These are phyloP conservation scores for Aspergillus hortae DNA, from an alignment of 2,329 filamentous ascomycete species.

Conservation along the genomic window DNA sequence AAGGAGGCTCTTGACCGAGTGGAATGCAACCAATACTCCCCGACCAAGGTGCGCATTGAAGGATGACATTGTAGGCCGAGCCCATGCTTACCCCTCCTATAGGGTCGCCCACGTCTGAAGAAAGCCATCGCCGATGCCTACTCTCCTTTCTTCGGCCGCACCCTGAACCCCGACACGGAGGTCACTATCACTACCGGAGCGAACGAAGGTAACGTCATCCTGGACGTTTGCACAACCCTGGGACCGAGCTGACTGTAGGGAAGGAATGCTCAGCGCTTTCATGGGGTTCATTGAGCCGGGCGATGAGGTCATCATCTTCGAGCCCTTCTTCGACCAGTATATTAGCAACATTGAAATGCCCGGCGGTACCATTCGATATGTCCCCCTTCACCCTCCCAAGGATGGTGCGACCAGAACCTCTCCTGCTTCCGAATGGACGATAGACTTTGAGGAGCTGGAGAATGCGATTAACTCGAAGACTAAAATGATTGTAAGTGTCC, in stretches of 20 bases:
- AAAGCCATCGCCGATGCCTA: conserved; percentile 93
- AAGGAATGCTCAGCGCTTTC: conserved; percentile 89
- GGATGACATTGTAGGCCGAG: neutral
- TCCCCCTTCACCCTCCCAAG: conserved; percentile 85
- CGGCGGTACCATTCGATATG: conserved; percentile 89
- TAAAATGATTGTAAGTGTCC: conserved; percentile 78
- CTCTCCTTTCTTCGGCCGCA: conserved; percentile 78
- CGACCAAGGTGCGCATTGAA: conserved; percentile 62
- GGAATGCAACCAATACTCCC: conserved; percentile 98
- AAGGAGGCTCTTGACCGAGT: conserved; percentile 85
- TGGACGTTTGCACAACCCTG: neutral
- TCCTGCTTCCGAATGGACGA: conserved; percentile 80
- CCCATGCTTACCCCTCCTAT: conserved; percentile 6
- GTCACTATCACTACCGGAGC: conserved; percentile 82
- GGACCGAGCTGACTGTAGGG: neutral
- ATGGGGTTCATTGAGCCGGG: conserved; percentile 95
- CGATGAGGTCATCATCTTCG: conserved; percentile 96
- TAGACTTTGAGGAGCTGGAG: conserved; percentile 81
- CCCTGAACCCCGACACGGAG: conserved; percentile 83
- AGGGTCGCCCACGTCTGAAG: conserved; percentile 81
- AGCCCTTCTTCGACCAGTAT: conserved; percentile 98
- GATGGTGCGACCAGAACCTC: conserved; percentile 76
- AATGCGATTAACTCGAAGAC: conserved; percentile 78
- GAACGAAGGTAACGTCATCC: conserved; percentile 41
- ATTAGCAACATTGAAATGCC: conserved; percentile 99